Evolutionary conservation across 441 rosid genomes (phyloP).

Genomic region (Gossypium schwendimanii): DNA sequence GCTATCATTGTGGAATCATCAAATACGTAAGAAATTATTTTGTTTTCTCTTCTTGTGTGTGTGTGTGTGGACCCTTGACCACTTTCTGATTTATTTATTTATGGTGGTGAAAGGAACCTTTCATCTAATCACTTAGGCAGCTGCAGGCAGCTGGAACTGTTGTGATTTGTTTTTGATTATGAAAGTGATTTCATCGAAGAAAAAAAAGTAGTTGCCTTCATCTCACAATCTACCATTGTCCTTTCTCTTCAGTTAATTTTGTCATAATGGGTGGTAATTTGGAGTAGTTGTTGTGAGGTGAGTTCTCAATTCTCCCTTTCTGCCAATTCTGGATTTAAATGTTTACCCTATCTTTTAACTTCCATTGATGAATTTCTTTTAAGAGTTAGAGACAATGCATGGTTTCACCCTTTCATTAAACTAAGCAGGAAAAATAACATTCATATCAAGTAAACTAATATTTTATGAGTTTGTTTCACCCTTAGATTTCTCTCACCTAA

Average conservation of each 20-base stretch:
- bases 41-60: too few relatives aligned
- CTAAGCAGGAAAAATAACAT: too few relatives aligned
- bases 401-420: too few relatives aligned
- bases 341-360: neutral
- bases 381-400: neutral
- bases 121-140: neutral
- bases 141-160: conserved; percentile 22
- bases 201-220: neutral
- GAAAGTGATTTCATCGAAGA: conserved; percentile 15
- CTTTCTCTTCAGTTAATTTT: neutral
- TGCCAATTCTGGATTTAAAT: neutral
- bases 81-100: conserved; percentile 6
- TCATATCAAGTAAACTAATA: too few relatives aligned
- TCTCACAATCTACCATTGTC: neutral
- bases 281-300: neutral
- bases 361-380: neutral
- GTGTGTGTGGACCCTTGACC: conserved; percentile 26
- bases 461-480: too few relatives aligned
- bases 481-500: too few relatives aligned
- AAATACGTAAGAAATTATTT: neutral
- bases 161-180: conserved; percentile 20
- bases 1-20: conserved; percentile 24
- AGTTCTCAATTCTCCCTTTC: neutral
- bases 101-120: conserved; percentile 24
- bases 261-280: neutral